phyloP scores from a whole-genome alignment of 768 basidiomycete species.

The Trametopsis cervina region DNA sequence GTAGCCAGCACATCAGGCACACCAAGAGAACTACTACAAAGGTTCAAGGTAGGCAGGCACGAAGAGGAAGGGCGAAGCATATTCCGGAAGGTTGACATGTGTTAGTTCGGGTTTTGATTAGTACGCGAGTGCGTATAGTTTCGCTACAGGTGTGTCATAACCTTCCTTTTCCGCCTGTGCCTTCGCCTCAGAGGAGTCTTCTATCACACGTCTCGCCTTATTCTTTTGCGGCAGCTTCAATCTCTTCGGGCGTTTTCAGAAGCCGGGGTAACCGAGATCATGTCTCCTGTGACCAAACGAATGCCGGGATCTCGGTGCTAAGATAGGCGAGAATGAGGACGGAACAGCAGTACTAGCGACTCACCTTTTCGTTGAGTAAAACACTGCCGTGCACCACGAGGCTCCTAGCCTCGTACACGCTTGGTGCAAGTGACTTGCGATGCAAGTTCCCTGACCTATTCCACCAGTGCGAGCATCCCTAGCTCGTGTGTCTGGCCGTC shows the following conservation, averaged over 20 bases:
- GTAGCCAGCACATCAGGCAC: no score
- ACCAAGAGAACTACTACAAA: no score
- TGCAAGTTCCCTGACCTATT: constrained; percentile 62
- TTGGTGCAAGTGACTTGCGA: constrained; percentile 88
- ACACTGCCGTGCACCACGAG: constrained; percentile 86
- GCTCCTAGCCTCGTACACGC: constrained; percentile 84
- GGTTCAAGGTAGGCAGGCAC: constrained; percentile 87
- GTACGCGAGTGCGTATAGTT: background rate
- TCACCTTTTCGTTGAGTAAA: constrained; percentile 81
- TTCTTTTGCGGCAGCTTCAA: constrained; percentile 7
- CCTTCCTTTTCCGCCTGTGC: background rate
- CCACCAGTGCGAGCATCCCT: constrained; percentile 40
- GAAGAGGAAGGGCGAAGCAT: constrained; percentile 88
- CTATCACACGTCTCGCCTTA: constrained; percentile 10
- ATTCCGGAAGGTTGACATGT: constrained; percentile 80
- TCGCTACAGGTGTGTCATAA: no score
- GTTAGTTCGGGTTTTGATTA: constrained; percentile 32
- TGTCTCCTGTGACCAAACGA: constrained; percentile 87
- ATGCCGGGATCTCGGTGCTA: constrained; percentile 83
- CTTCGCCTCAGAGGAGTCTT: constrained; percentile 9
- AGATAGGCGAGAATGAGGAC: no score
- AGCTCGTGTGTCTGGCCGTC: constrained; percentile 34
- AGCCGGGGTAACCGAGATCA: constrained; percentile 86
- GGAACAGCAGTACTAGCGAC: constrained; percentile 17
- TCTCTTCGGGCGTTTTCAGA: constrained; percentile 34